Conservation (phyloP, 2,329 filamentous ascomycete species). For the Ceratocystis eucalypticola region DNA sequence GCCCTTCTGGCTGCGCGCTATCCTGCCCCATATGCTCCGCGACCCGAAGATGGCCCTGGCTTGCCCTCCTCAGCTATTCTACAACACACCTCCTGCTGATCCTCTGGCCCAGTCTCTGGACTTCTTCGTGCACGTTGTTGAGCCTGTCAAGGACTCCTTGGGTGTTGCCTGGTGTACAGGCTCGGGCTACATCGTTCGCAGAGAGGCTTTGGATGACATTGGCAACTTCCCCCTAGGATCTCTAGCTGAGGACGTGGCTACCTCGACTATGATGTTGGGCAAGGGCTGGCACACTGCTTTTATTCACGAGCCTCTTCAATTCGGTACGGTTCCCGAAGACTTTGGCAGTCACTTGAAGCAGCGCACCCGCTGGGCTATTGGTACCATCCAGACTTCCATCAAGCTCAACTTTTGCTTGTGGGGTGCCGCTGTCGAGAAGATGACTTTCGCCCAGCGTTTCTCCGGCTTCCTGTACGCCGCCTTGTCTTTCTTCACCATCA, state of each 20-base stretch:
- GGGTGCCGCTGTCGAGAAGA: slow-evolving; percentile 38
- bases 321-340: slow-evolving; percentile 45
- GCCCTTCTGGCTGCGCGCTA: slow-evolving; percentile 43
- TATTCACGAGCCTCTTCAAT: slow-evolving; percentile 46
- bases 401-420: slow-evolving; percentile 48
- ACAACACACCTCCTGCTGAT: slow-evolving; percentile 46
- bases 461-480: slow-evolving; percentile 45
- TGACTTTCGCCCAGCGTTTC: slow-evolving; percentile 44
- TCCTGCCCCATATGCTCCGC: slow-evolving; percentile 45
- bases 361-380: slow-evolving; percentile 42
- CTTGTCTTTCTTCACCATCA: slow-evolving; percentile 42
- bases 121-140: slow-evolving; percentile 42
- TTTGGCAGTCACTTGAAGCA: slow-evolving; percentile 43
- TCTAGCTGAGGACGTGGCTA: slow-evolving; percentile 47
- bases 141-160: slow-evolving; percentile 37
- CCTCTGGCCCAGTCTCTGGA: slow-evolving; percentile 45
- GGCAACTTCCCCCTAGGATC: slow-evolving; percentile 48
- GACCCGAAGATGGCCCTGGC: slow-evolving; percentile 44
- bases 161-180: slow-evolving; percentile 52
- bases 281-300: slow-evolving; percentile 50
- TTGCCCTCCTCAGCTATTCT: slow-evolving; percentile 50
- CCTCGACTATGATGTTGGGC: slow-evolving; percentile 44
- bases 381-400: slow-evolving; percentile 44
- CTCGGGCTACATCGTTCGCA: slow-evolving; percentile 46
- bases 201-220: slow-evolving; percentile 46